Conservation (phyloP, 2,329 filamentous ascomycete genomes). For the Botrytis medusae region DNA sequence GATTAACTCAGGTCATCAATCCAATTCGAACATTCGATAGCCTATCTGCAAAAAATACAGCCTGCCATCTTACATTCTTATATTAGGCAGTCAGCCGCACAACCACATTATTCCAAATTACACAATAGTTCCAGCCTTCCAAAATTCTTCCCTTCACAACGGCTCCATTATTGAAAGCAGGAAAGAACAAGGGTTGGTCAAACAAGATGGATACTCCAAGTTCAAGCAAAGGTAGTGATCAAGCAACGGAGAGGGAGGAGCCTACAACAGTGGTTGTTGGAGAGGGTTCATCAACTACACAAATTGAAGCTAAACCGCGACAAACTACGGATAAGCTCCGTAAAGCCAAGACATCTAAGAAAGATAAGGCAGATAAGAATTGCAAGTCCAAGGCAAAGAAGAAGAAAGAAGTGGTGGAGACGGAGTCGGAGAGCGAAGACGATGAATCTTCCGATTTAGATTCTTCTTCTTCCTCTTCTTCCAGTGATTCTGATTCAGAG, state of each 20-base stretch:
- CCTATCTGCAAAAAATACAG: conserved; percentile 4
- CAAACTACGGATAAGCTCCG: conserved; percentile 28
- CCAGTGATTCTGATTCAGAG: conserved; percentile 34
- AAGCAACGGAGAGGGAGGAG: conserved; percentile 32
- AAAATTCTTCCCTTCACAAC: neutral
- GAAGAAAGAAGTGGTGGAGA: conserved; percentile 20
- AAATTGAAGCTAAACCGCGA: conserved; percentile 33
- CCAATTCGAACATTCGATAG: neutral
- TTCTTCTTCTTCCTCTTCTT: conserved; percentile 16
- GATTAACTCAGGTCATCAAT: neutral
- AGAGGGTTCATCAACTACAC: conserved; percentile 28
- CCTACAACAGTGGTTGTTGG: conserved; percentile 24
- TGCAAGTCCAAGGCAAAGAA: conserved; percentile 19
- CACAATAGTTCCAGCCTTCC: neutral
- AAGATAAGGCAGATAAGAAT: conserved; percentile 28
- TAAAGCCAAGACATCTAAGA: conserved; percentile 33
- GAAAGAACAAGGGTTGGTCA: neutral
- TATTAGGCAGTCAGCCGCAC: neutral
- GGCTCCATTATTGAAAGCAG: too few relatives aligned
- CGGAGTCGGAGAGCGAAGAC: conserved; percentile 23
- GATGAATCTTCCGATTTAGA: conserved; percentile 9
- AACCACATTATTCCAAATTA: neutral
- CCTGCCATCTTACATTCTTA: neutral
- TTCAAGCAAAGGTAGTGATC: conserved; percentile 32
- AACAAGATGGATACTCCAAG: conserved; percentile 36